A percentile compares a stretch with the other conserved stretches of the same genome.
Conservation (phyloP, 1,284 basidiomycete genomes). For the Pseudozyma pruni region DNA sequence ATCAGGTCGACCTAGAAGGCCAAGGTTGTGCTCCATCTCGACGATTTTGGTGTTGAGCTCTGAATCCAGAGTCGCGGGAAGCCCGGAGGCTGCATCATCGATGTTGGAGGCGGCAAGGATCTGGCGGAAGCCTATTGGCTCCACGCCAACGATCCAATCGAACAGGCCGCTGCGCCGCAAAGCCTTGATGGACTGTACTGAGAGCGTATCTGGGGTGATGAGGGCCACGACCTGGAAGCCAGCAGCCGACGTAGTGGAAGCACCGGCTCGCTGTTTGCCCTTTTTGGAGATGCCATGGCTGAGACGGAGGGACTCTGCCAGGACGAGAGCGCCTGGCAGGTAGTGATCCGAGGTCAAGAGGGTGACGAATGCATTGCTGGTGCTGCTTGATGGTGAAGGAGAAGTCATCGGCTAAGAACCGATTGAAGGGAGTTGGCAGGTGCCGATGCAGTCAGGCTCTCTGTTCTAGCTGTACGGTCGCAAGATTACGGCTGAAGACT, state of each 20-base stretch:
- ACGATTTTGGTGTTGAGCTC: conserved; percentile 33
- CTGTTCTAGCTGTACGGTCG: background rate
- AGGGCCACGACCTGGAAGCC: conserved; percentile 80
- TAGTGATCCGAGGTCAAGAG: conserved; percentile 89
- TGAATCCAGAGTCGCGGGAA: conserved; percentile 17
- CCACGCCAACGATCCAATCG: conserved; percentile 87
- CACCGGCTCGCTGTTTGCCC: conserved; percentile 7
- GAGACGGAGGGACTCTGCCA: conserved; percentile 77
- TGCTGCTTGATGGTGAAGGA: conserved; percentile 16
- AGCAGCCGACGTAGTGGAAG: background rate
- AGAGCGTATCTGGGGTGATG: conserved; percentile 90
- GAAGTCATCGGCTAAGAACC: conserved; percentile 23
- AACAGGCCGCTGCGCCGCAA: conserved; percentile 77
- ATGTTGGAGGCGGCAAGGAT: conserved; percentile 30
- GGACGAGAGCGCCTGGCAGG: conserved; percentile 87
- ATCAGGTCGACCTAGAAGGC: conserved; percentile 92
- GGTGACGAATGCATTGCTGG: conserved; percentile 72
- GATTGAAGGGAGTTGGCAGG: background rate
- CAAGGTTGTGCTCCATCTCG: conserved; percentile 74
- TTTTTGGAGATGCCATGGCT: conserved; percentile 39
- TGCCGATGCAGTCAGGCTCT: conserved; percentile 2
- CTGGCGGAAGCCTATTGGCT: conserved; percentile 66
- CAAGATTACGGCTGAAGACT: background rate
- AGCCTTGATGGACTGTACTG: conserved; percentile 83
- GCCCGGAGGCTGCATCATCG: background rate